Conservation (phyloP, 495 filamentous ascomycete genomes). For the Aspergillus asperescens region DNA sequence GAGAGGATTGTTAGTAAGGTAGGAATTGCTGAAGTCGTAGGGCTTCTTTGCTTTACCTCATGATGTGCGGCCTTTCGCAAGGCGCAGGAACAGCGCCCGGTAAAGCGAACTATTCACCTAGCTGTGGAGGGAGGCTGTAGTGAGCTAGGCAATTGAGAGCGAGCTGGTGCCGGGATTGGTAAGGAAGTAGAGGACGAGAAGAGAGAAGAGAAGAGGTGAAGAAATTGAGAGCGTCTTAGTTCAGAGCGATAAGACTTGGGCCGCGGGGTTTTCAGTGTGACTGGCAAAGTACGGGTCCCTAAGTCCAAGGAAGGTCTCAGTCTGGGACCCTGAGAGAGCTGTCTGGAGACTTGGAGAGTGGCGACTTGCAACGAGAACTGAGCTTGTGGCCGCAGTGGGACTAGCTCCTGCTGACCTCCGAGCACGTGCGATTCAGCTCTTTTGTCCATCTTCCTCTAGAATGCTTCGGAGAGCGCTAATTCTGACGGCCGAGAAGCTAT, state of each 20-base stretch:
- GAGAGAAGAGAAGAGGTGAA: neutral
- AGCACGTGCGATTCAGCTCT: neutral
- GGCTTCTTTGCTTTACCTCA: conserved; percentile 18
- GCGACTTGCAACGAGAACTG: neutral
- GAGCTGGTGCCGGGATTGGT: neutral
- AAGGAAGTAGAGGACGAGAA: neutral
- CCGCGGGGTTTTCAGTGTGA: neutral
- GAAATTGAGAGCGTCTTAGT: neutral
- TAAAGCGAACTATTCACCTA: neutral
- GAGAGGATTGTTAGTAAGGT: conserved; percentile 1
- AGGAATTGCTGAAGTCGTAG: neutral
- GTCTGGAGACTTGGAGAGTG: neutral
- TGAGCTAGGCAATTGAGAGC: conserved; percentile 1
- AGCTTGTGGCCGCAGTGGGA: neutral
- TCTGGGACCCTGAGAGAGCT: neutral
- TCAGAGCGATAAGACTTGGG: neutral
- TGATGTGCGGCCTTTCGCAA: conserved; percentile 7
- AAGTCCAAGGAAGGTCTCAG: no score
- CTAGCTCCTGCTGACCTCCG: neutral
- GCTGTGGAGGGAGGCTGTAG: neutral
- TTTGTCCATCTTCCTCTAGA: neutral
- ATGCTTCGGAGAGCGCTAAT: no score
- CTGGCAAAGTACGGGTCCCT: no score
- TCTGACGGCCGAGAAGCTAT: no score
- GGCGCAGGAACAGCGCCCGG: neutral